Base-by-base conservation (phyloP, 371 early-diverging fungal genomes). In the Mortierella sp. region DNA sequence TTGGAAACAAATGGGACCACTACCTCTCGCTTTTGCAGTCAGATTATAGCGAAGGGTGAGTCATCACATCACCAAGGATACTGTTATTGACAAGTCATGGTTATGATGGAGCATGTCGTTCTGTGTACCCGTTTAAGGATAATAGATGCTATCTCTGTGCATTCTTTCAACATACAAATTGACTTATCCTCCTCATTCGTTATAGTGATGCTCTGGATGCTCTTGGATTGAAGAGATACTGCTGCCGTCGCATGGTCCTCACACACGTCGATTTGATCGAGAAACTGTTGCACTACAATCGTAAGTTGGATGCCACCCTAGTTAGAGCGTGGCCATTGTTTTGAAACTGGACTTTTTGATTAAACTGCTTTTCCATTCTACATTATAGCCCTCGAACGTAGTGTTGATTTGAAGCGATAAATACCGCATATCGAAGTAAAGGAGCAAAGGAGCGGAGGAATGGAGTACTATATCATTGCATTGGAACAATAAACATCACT, bases 231-330 rank as follows among this genome's bases (percentile, higher is more conserved):
- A 95, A 95, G 88, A 91, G 99, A 62, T 98, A 97, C 74, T 99
- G 99, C 91, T 99, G 99, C 89, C 89, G 99, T 68, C 93, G 99
- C 74, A 99, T 99, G 98, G 94, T 99, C 40, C 90, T 99, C 56
- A 97, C 98, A 15, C 99, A 99, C 84, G 99, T 99, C 40, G 99
- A 99, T 76, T 89, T 99, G 82, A 99, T 99, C 84, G 99, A 99
- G 83, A 99, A 99, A 85, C 88, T 99, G 34, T 85, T 99, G 61
- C 95, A 98, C 83, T 99, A 95, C 85, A 96, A 97, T 80, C 90
- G 93, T 93, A 88, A 87, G 92, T 88, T 23, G 17, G 35, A n/a
- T 8, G 49, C n/a, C 40, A 49, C 15, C 40, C 15, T 3, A 1
- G 40, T 40, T 15, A 3, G 10, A 10, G 40, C 10, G 10, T 40